A percentile compares a stretch with the other conserved stretches of the same genome.
Conservation (phyloP, 306 rosid genomes). For the Urtica urens region DNA sequence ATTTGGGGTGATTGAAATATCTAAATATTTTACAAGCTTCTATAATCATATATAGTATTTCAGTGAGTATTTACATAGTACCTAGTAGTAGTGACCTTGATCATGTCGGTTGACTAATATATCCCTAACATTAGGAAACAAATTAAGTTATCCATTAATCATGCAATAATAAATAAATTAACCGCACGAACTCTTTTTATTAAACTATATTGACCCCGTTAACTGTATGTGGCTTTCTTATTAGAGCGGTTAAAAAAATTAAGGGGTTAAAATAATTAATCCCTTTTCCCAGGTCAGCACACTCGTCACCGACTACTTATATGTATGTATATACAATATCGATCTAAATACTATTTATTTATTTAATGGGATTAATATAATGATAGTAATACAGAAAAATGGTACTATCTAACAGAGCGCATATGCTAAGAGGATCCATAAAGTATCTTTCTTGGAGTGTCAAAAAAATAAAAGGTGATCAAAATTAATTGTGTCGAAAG, state of each 20-base stretch:
- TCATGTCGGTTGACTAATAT: neutral
- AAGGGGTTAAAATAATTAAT: neutral
- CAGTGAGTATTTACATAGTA: constrained; percentile 2
- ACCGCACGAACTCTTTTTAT: constrained; percentile 1
- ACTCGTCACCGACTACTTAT: neutral
- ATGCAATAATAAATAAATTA: neutral
- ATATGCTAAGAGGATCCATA: constrained; percentile 13
- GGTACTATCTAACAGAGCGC: neutral
- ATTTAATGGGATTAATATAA: neutral
- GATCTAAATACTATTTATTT: neutral
- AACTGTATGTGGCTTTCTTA: neutral
- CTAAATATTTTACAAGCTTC: too few species aligned
- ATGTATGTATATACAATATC: neutral
- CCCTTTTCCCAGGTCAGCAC: neutral
- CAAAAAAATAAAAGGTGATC: neutral
- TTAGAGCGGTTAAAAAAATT: neutral
- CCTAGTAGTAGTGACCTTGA: constrained; percentile 5
- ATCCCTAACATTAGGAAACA: neutral
- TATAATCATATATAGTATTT: neutral
- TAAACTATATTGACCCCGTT: neutral
- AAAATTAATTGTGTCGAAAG: neutral
- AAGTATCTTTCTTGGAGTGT: constrained; percentile 12
- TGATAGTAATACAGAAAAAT: neutral
- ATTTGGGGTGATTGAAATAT: neutral
- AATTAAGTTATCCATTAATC: neutral